These are phyloP conservation scores for Cryptococcus sp. DNA, from an alignment of 1,284 basidiomycete species.

Conservation along the genomic window DNA sequence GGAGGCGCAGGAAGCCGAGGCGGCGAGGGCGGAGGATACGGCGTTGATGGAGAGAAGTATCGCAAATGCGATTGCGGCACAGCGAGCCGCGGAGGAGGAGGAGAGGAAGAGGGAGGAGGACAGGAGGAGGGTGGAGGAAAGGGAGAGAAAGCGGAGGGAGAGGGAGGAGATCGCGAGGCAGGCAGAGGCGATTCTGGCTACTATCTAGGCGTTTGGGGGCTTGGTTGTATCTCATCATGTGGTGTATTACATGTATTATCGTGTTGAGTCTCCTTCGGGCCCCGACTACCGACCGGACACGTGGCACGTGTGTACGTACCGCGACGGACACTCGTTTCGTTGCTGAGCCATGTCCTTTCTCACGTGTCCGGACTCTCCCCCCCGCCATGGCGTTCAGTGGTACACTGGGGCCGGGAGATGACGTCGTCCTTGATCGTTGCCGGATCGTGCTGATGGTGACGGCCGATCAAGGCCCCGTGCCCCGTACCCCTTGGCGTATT, in stretches of 20 bases:
- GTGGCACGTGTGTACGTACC: too few relatives aligned
- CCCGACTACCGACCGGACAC: too few relatives aligned
- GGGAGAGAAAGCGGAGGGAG: slow-evolving; percentile 36
- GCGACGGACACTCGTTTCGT: too few relatives aligned
- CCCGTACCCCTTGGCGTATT: too few relatives aligned
- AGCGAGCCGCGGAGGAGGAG: slow-evolving; percentile 37
- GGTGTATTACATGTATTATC: not conserved
- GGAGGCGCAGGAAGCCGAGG: slow-evolving; percentile 28
- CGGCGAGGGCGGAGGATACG: slow-evolving; percentile 39
- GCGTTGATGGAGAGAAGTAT: slow-evolving; percentile 43
- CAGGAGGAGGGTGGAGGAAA: slow-evolving; percentile 34
- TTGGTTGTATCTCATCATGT: not conserved
- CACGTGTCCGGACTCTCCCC: too few relatives aligned
- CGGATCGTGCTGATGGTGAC: too few relatives aligned
- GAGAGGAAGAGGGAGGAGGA: slow-evolving; percentile 36
- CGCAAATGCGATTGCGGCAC: slow-evolving; percentile 41
- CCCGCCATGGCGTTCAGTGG: too few relatives aligned
- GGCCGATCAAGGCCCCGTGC: too few relatives aligned
- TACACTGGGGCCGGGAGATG: too few relatives aligned
- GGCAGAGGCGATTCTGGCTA: slow-evolving; percentile 44
- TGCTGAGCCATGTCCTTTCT: too few relatives aligned
- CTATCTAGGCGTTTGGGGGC: slow-evolving; percentile 15
- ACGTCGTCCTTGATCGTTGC: too few relatives aligned
- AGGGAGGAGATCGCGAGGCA: slow-evolving; percentile 39
- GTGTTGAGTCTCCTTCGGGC: too few relatives aligned